Evolutionary conservation across 441 rosid genomes (phyloP), one percentile per base, ranked within the genome.

Genomic region (Breynia disticha): DNA sequence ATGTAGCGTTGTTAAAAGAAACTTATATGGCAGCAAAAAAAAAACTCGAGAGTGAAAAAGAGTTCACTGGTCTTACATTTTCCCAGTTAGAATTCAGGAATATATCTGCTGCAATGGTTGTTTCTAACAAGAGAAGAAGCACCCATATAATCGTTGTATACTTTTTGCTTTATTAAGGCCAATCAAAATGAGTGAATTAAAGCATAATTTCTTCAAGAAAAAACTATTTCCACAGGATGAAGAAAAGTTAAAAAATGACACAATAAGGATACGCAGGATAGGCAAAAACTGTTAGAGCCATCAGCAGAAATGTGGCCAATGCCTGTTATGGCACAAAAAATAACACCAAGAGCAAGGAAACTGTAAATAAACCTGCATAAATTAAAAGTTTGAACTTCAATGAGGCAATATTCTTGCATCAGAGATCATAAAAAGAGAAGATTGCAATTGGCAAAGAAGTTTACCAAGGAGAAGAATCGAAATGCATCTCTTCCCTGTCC

Each of bases 21-120:
- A n/a, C n/a, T n/a, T n/a, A n/a, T n/a, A n/a, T n/a, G n/a, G n/a
- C n/a, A n/a, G n/a, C n/a, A n/a, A n/a, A n/a, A n/a, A n/a, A n/a
- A n/a, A n/a, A n/a, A n/a, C n/a, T n/a, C n/a, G n/a, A n/a, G 32
- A 24, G 32, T 24, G 32, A 7, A 24, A 24, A 24, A 24, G 32
- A 24, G 32, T 3, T 24, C 7, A 7, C 4, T 24, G 32, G 32
- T 24, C 32, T 24, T 67, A 74, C 87, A 73, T 74, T 70, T 57
- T 74, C 77, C 87, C 87, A 76, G 19, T 74, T 75, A 28, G 79
- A 71, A 44, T 81, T 81, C 12, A 81, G 68, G 55, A 64, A 61
- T 16, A 81, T 35, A 60, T 81, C 79, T 28, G 72, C 78, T 28
- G 77, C 67, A 47, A 76, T 57, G 15, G 48, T 67, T 16, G 59